A percentile compares a stretch with the other conserved stretches of the same genome.
Evolutionary conservation across 305 asterid genomes (phyloP).

Genomic region (Lippia alba): DNA sequence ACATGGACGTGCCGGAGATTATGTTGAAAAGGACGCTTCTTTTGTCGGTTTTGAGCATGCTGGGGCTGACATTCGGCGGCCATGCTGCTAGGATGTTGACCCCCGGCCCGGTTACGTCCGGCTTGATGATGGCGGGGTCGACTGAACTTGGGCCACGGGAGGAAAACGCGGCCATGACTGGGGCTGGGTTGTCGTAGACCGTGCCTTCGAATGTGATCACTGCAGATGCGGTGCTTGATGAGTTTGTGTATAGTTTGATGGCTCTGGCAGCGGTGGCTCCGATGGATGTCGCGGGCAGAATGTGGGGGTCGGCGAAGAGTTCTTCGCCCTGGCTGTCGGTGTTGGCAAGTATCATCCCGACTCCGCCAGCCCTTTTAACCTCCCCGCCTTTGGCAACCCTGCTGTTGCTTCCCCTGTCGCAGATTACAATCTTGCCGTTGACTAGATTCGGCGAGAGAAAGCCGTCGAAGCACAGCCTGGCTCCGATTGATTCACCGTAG

Average conservation of each 20-base stretch:
- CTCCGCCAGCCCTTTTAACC: slow-evolving; percentile 69
- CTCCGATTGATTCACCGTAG: slow-evolving; percentile 54
- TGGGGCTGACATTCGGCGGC: slow-evolving; percentile 70
- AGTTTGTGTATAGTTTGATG: slow-evolving; percentile 50
- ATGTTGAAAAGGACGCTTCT: slow-evolving; percentile 63
- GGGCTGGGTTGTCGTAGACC: slow-evolving; percentile 53
- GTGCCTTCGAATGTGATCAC: slow-evolving; percentile 52
- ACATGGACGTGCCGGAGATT: slow-evolving; percentile 82
- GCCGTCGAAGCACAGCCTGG: slow-evolving; percentile 52
- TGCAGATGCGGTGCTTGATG: slow-evolving; percentile 48
- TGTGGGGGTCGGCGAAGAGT: slow-evolving; percentile 60
- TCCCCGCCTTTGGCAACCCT: slow-evolving; percentile 62
- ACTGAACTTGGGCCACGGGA: slow-evolving; percentile 69
- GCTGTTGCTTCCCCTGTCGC: slow-evolving; percentile 60
- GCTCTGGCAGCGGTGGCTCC: slow-evolving; percentile 53
- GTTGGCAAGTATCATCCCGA: slow-evolving; percentile 65
- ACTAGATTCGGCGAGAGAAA: slow-evolving; percentile 47
- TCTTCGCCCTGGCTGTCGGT: slow-evolving; percentile 57
- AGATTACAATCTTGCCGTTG: slow-evolving; percentile 68
- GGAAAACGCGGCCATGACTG: slow-evolving; percentile 72
- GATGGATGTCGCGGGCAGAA: slow-evolving; percentile 59
- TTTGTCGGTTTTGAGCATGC: slow-evolving; percentile 52
- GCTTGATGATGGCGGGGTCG: slow-evolving; percentile 61
- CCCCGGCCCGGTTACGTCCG: slow-evolving; percentile 79
- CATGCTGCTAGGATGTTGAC: slow-evolving; percentile 81